Base-by-base conservation (phyloP, 805 yeast genomes). In the Saturnispora kantuleensis region DNA sequence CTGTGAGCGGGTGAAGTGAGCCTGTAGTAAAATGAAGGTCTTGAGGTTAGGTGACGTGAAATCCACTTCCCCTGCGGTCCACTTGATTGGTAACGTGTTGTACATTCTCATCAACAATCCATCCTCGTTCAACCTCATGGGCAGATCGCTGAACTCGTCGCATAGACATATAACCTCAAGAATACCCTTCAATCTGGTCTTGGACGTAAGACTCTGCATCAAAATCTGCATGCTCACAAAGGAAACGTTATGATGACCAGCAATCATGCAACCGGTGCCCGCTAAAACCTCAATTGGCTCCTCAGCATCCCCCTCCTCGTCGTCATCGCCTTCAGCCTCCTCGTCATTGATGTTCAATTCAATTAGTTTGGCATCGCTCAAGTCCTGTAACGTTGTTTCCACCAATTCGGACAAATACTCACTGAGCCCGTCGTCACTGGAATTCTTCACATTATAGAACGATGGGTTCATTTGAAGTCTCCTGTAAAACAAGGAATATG, bases 401-500 rank as follows among this genome's bases (percentile, higher is more conserved):
- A 90, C 82, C 10, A 87, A 57, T 39, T 88, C 96, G 0, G 97
- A 88, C 35, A 93, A 64, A 59, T 71, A 86, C 44, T 83, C 89
- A 1, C 95, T 86, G 6, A 90, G 60, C 0, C 94, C 95, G 29
- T 72, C 62, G 37, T 77, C 77, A 1, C 84, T 65, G 3, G 71
- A 67, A 48, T 81, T 84, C 35, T 67, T 68, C 7, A 86, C 73
- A n/a, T 88, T 96, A 57, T 93, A 93, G 58, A 74, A 93, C 47
- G 93, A 78, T 3, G 98, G 97, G 59, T 93, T 93, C 31, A 75
- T 70, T 45, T 78, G 82, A 16, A 93, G 59, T 41, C 97, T 69
- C 50, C 94, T 70, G 62, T 86, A 93, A 56, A 89, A 84, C 53
- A 79, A 84, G 0, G 95, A 74, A 58, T 75, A 85, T 0, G 96